Evolutionary conservation across 2,329 filamentous ascomycete species (phyloP), one percentile per base, ranked within the genome.

Genomic region (Colletotrichum sidae): DNA sequence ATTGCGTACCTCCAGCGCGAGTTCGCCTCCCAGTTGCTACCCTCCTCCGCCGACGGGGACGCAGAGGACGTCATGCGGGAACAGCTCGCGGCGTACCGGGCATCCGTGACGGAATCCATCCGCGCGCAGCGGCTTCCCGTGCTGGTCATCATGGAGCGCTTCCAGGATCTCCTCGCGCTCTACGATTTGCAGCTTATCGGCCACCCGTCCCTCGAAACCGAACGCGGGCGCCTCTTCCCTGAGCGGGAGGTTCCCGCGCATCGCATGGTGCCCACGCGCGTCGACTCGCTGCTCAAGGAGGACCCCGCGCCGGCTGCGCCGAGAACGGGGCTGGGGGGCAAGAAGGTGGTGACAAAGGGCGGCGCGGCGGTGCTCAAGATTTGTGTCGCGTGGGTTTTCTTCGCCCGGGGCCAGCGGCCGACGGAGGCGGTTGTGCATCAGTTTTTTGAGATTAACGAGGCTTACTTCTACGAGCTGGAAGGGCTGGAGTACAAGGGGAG

Each of bases 341-440:
- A 11, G 10, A 60, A 60, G 49, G 35, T 39, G 1, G 49, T 60
- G 47, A 60, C 47, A 3, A 60, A 53, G 47, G 56, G 56, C 15
- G 56, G 56, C 8, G 56, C 56, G 25, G 56, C 56, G n/a, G 56
- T 60, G 4, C 56, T 60, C 56, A 60, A 53, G 56, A 60, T 60
- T 13, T 60, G 56, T 34, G 56, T 60, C 25, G 56, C 56, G 12
- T 53, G 56, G 56, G 56, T 60, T 9, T 60, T 60, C 10, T 60
- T 53, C 56, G 25, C n/a, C n/a, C 37, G 25, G n/a, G 25, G n/a
- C 11, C 56, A 60, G 49, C 38, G 25, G 39, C 49, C 56, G 12
- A 60, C 56, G 2, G 56, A 60, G 49, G 33, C 41, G 38, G 56
- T 60, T 10, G 13, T 60, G 6, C 56, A 60, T 17, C 56, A 60